These are phyloP conservation scores for Zygosaccharomyces pseudobailii DNA, from an alignment of 1,139 yeast species.

Conservation along the genomic window DNA sequence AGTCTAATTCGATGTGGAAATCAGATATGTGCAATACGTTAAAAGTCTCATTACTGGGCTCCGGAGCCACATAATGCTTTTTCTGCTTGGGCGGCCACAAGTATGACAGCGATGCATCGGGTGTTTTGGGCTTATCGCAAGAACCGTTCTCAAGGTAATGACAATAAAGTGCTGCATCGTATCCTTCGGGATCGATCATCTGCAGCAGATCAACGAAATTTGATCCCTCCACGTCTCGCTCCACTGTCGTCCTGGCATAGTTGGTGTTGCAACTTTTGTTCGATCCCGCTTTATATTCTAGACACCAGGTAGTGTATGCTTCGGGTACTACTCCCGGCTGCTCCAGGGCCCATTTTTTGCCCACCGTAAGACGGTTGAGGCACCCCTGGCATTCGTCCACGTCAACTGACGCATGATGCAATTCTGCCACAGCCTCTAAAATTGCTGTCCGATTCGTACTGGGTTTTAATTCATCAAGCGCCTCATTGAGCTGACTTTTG, in stretches of 20 bases:
- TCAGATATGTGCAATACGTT: constrained; percentile 63
- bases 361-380: constrained; percentile 40
- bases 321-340: constrained; percentile 43
- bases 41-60: constrained; percentile 40
- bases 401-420: constrained; percentile 13
- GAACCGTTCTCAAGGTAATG: constrained; percentile 42
- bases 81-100: constrained; percentile 43
- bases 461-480: not conserved
- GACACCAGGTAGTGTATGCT: constrained; percentile 44
- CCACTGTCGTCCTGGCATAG: constrained; percentile 37
- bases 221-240: constrained; percentile 36
- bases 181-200: constrained; percentile 44
- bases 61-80: constrained; percentile 35
- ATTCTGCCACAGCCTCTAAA: constrained; percentile 7
- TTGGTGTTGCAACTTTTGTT: constrained; percentile 31
- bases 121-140: constrained; percentile 44
- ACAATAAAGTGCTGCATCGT: constrained; percentile 53
- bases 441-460: constrained; percentile 5
- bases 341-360: constrained; percentile 39
- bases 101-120: constrained; percentile 37
- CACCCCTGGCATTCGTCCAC: constrained; percentile 39
- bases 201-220: constrained; percentile 47
- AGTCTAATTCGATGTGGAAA: constrained; percentile 57
- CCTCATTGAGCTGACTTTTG: not conserved
- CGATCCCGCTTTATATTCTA: constrained; percentile 27